Percentiles rank a stretch among this genome's conserved stretches.
phyloP scores from a whole-genome alignment of 176 grass and related monocot genomes.

The Coix lacrymajobi region DNA sequence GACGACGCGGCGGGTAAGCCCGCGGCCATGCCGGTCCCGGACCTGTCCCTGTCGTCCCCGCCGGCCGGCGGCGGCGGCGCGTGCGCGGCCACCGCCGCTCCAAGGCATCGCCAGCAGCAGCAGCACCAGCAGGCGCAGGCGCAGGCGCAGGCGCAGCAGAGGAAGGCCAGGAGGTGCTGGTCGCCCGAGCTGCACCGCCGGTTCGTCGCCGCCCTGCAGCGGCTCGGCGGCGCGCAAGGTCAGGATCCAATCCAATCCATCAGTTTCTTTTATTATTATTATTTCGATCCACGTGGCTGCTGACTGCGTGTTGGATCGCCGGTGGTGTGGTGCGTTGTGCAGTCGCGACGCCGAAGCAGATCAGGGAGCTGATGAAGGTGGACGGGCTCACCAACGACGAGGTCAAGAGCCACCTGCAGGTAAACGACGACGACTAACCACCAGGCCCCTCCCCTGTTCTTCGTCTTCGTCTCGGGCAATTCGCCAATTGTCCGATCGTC shows the following conservation, averaged over 20 bases:
- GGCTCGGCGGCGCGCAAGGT: slow-evolving; percentile 76
- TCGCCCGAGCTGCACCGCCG: slow-evolving; percentile 80
- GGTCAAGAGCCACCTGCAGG: slow-evolving; percentile 95
- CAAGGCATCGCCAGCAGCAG: slow-evolving; percentile 35
- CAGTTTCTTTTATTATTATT: too few species aligned
- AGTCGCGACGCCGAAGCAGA: slow-evolving; percentile 93
- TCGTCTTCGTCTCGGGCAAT: neutral
- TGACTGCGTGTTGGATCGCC: too few species aligned
- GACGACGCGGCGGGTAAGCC: slow-evolving; percentile 19
- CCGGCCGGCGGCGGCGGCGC: too few species aligned
- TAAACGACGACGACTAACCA: too few species aligned
- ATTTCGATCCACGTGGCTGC: too few species aligned
- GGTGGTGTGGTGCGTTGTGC: neutral
- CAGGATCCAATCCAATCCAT: too few species aligned
- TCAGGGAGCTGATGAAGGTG: slow-evolving; percentile 91
- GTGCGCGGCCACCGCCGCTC: slow-evolving; percentile 10
- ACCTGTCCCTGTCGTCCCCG: slow-evolving; percentile 46
- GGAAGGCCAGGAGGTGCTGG: slow-evolving; percentile 83
- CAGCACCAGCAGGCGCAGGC: slow-evolving; percentile 8
- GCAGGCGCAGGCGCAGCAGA: slow-evolving; percentile 35
- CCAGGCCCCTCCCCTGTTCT: too few species aligned
- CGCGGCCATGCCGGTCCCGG: slow-evolving; percentile 3
- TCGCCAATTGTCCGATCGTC: too few species aligned
- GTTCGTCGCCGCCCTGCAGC: slow-evolving; percentile 73
- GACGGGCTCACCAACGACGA: slow-evolving; percentile 91